These are phyloP conservation scores for Ottelia alismoides DNA, from an alignment of 106 monocot genomes.

Conservation along the genomic window DNA sequence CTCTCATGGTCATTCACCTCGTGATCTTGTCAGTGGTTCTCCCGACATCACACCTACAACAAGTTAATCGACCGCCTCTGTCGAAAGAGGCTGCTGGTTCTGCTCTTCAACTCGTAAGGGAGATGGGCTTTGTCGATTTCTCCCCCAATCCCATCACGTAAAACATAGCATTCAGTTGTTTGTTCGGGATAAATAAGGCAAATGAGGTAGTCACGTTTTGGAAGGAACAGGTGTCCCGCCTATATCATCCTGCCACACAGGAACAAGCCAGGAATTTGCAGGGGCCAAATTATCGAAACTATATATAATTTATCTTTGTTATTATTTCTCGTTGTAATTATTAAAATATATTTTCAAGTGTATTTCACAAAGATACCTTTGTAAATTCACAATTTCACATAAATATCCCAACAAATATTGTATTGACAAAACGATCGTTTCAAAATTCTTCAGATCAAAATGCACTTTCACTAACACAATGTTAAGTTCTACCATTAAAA, in stretches of 20 bases:
- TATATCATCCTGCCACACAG: slow-evolving; percentile 54
- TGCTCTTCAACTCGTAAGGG: not conserved
- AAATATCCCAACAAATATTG: no score
- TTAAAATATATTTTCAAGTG: no score
- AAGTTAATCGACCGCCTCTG: slow-evolving; percentile 61
- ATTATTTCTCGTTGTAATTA: no score
- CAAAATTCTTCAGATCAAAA: no score
- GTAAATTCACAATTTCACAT: no score
- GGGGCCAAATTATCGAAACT: no score
- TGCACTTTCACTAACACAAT: no score
- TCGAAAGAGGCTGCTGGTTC: slow-evolving; percentile 7
- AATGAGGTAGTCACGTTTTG: slow-evolving; percentile 55
- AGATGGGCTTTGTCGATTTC: not conserved
- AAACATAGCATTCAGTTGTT: slow-evolving; percentile 49
- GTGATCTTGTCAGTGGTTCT: slow-evolving; percentile 60
- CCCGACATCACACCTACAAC: slow-evolving; percentile 74
- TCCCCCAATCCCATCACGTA: slow-evolving; percentile 39
- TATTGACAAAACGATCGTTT: no score
- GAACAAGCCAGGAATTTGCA: no score
- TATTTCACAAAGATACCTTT: no score
- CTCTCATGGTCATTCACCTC: slow-evolving; percentile 24
- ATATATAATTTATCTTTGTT: no score
- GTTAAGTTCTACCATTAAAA: no score
- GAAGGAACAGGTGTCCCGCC: slow-evolving; percentile 46
- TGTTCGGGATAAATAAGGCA: slow-evolving; percentile 27